Evolutionary conservation across 345 rosid species (phyloP).

Genomic region (rapeseed (Brassica napus)): Da-Ae NC_063447.1:45677501-45678000

Average conservation of each 20-base stretch:
- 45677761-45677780: slow-evolving; percentile 94
- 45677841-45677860: slow-evolving; percentile 89
- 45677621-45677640: not conserved
- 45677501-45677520: slow-evolving; percentile 92
- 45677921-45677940: slow-evolving; percentile 82
- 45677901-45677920: slow-evolving; percentile 59
- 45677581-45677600: slow-evolving; percentile 95
- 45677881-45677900: slow-evolving; percentile 68
- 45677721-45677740: slow-evolving; percentile 93
- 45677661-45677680: not conserved
- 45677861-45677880: slow-evolving; percentile 93
- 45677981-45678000: not conserved
- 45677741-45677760: slow-evolving; percentile 72
- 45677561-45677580: slow-evolving; percentile 96
- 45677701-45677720: slow-evolving; percentile 95
- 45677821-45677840: slow-evolving; percentile 95
- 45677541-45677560: slow-evolving; percentile 78
- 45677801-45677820: slow-evolving; percentile 87
- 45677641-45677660: not conserved
- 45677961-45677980: not conserved
- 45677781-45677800: slow-evolving; percentile 87
- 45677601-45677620: slow-evolving; percentile 54
- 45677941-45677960: slow-evolving; percentile 50
- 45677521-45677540: slow-evolving; percentile 88
- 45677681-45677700: slow-evolving; percentile 70